Conservation (phyloP, 192 early-diverging fungal species). For the Obelidium mucronatum region DNA sequence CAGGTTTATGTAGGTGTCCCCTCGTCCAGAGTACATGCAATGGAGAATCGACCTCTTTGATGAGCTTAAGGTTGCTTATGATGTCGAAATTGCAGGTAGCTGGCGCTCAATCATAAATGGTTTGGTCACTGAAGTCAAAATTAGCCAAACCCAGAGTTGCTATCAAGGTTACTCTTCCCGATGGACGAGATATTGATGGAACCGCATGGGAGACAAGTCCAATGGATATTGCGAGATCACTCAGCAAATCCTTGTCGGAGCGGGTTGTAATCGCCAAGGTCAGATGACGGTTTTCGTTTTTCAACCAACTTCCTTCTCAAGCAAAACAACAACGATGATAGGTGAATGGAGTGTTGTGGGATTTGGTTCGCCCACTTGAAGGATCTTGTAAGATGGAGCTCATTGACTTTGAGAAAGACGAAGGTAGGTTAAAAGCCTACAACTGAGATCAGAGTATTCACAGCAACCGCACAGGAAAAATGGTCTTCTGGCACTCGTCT, state of each 20-base stretch:
- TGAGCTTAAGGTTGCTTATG: constrained; percentile 67
- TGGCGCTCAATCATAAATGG: background rate
- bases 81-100: constrained; percentile 69
- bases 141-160: constrained; percentile 49
- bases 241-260: constrained; percentile 92
- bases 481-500: constrained; percentile 98
- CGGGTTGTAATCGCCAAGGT: constrained; percentile 94
- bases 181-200: constrained; percentile 82
- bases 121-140: background rate
- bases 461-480: constrained; percentile 58
- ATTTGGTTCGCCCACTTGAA: constrained; percentile 89
- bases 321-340: background rate
- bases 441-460: too few relatives aligned
- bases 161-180: constrained; percentile 84
- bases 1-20: constrained; percentile 53
- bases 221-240: constrained; percentile 84
- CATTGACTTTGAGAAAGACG: constrained; percentile 92
- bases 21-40: constrained; percentile 77
- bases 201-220: constrained; percentile 95
- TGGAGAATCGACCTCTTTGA: constrained; percentile 87
- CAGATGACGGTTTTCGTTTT: background rate
- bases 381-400: constrained; percentile 80
- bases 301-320: background rate
- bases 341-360: constrained; percentile 87
- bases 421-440: constrained; percentile 70